These are phyloP conservation scores for Aspergillus awamori DNA, from an alignment of 2,329 filamentous ascomycete genomes.

Conservation along the genomic window DNA sequence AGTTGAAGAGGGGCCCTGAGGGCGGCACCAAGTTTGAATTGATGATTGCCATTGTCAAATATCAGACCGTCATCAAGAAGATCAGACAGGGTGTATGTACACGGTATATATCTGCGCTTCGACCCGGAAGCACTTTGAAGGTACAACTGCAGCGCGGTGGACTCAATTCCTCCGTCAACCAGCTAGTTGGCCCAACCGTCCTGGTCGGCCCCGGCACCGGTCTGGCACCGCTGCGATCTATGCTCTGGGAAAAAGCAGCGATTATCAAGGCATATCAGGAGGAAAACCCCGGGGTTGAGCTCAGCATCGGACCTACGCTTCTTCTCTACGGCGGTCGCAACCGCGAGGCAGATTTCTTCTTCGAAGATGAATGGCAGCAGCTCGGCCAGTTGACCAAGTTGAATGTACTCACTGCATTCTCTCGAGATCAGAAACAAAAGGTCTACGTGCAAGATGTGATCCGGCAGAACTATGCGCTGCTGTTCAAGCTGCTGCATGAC, in stretches of 20 bases:
- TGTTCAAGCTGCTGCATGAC: slow-evolving; percentile 57
- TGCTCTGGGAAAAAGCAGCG: slow-evolving; percentile 72
- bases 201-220: slow-evolving; percentile 86
- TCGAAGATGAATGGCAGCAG: slow-evolving; percentile 70
- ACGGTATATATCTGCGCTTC: slow-evolving; percentile 73
- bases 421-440: slow-evolving; percentile 66
- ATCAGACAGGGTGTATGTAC: slow-evolving; percentile 88
- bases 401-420: slow-evolving; percentile 67
- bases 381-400: slow-evolving; percentile 50
- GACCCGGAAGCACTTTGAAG: slow-evolving; percentile 59
- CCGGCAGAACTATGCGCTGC: slow-evolving; percentile 51
- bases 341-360: slow-evolving; percentile 75
- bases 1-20: slow-evolving; percentile 41
- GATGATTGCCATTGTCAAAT: slow-evolving; percentile 85
- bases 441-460: slow-evolving; percentile 70
- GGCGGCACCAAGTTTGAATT: slow-evolving; percentile 65
- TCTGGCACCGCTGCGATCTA: slow-evolving; percentile 77
- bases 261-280: slow-evolving; percentile 37
- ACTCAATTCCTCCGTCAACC: slow-evolving; percentile 50
- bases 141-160: slow-evolving; percentile 61
- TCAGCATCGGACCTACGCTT: slow-evolving; percentile 51
- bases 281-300: slow-evolving; percentile 32
- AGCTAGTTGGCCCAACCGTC: slow-evolving; percentile 64
- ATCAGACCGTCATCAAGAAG: slow-evolving; percentile 82
- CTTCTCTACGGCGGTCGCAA: slow-evolving; percentile 89